Evolutionary conservation across 305 asterid species (phyloP).

Genomic region (Fraxinus sp.): DNA sequence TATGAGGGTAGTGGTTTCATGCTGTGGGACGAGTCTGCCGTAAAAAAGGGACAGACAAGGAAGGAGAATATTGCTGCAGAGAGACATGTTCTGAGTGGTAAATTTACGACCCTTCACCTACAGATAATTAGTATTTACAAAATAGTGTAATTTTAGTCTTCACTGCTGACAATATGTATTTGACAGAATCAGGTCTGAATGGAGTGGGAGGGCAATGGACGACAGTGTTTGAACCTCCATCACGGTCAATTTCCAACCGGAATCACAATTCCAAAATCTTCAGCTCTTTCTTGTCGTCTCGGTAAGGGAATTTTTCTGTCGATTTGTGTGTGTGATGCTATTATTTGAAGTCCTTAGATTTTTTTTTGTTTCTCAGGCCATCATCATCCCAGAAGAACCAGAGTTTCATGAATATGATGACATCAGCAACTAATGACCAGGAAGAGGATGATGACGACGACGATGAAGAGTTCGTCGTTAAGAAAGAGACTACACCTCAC

Average conservation of each 20-base stretch:
- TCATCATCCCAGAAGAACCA: conserved; percentile 62
- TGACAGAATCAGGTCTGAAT: conserved; percentile 60
- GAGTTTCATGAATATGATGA: conserved; percentile 73
- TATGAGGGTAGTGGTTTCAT: conserved; percentile 77
- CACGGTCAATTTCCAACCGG: conserved; percentile 61
- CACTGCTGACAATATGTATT: background rate
- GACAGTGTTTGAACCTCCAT: conserved; percentile 57
- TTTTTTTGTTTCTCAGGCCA: conserved; percentile 48
- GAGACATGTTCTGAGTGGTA: conserved; percentile 59
- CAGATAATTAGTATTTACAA: background rate
- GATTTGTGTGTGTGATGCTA: background rate
- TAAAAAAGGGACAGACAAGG: conserved; percentile 98
- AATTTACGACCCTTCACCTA: background rate
- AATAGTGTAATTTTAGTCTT: too few relatives aligned
- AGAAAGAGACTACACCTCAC: conserved; percentile 64
- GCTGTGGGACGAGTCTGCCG: conserved; percentile 86
- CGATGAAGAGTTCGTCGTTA: conserved; percentile 64
- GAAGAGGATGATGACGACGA: conserved; percentile 84
- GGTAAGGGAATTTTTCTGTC: conserved; percentile 51
- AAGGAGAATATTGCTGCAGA: conserved; percentile 87
- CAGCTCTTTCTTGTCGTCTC: conserved; percentile 73
- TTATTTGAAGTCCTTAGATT: background rate
- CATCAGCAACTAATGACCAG: conserved; percentile 61
- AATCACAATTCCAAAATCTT: conserved; percentile 45
- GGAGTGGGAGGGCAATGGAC: conserved; percentile 66